Percentiles rank a stretch among this genome's conserved stretches.
Conservation (phyloP, 768 basidiomycete genomes). For the Trametes villosa region DNA sequence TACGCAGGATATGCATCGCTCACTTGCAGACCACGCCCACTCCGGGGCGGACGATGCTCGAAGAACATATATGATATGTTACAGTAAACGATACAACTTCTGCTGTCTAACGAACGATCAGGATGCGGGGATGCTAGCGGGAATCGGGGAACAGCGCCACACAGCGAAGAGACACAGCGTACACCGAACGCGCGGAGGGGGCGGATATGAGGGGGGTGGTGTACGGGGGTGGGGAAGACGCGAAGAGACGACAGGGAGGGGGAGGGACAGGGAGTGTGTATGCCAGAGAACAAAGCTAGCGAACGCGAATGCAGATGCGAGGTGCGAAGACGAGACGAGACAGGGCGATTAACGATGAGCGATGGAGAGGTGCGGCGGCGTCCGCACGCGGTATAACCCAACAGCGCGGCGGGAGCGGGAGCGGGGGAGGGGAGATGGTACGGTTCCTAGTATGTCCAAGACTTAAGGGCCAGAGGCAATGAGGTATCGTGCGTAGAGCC, state of each 20-base stretch:
- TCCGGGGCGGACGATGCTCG: background rate
- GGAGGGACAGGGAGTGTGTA: background rate
- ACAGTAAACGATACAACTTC: conserved; percentile 20
- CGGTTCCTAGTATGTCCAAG: background rate
- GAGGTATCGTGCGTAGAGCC: conserved; percentile 6
- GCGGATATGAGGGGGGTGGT: background rate
- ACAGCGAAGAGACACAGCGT: background rate
- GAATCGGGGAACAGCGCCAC: background rate
- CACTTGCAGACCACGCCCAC: background rate
- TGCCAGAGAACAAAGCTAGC: conserved; percentile 1
- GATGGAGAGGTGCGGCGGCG: background rate
- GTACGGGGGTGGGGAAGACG: background rate
- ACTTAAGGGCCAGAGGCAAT: background rate
- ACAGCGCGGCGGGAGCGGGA: background rate
- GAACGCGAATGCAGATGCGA: conserved; percentile 1
- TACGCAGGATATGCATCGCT: no score
- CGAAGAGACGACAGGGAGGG: background rate
- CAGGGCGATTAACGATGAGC: background rate
- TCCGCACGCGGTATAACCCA: background rate
- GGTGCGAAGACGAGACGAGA: background rate
- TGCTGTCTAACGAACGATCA: conserved; percentile 9
- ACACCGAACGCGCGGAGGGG: background rate
- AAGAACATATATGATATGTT: conserved; percentile 5
- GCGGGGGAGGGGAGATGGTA: background rate
- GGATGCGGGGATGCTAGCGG: conserved; percentile 1